Percentiles rank a stretch among this genome's conserved stretches.
These are phyloP conservation scores for Erythrobasidium hasegawianum DNA, from an alignment of 1,284 basidiomycete species.

Conservation along the genomic window DNA sequence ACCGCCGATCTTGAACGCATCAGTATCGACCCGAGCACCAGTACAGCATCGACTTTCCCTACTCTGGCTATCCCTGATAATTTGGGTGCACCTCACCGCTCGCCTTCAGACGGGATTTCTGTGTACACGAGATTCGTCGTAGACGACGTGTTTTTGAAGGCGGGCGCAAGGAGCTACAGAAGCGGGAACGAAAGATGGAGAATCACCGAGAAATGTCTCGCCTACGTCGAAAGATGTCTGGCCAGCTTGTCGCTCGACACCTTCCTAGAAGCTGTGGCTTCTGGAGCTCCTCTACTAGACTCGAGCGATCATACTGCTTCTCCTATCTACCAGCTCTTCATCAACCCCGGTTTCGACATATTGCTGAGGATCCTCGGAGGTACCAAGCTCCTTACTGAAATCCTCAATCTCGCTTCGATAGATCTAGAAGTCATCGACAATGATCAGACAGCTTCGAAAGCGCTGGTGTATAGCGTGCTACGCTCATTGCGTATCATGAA, in stretches of 20 bases:
- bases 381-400: slow-evolving; percentile 63
- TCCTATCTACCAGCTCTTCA: slow-evolving; percentile 49
- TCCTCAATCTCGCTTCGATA: slow-evolving; percentile 72
- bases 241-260: slow-evolving; percentile 67
- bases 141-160: slow-evolving; percentile 71
- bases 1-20: slow-evolving; percentile 57
- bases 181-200: slow-evolving; percentile 76
- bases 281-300: slow-evolving; percentile 29
- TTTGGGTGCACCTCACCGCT: slow-evolving; percentile 68
- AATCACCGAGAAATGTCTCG: slow-evolving; percentile 76
- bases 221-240: slow-evolving; percentile 78
- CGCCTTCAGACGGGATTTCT: slow-evolving; percentile 63
- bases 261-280: slow-evolving; percentile 42
- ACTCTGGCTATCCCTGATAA: slow-evolving; percentile 69
- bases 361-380: slow-evolving; percentile 73
- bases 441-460: slow-evolving; percentile 56
- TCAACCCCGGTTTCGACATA: slow-evolving; percentile 85
- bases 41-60: slow-evolving; percentile 52
- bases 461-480: slow-evolving; percentile 69
- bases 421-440: slow-evolving; percentile 73
- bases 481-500: slow-evolving; percentile 77
- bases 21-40: slow-evolving; percentile 44
- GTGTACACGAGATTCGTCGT: slow-evolving; percentile 80
- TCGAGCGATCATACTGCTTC: slow-evolving; percentile 15
- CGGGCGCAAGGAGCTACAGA: slow-evolving; percentile 63